Conservation (phyloP, 2,329 filamentous ascomycete genomes). For the Neonectria hederae region DNA sequence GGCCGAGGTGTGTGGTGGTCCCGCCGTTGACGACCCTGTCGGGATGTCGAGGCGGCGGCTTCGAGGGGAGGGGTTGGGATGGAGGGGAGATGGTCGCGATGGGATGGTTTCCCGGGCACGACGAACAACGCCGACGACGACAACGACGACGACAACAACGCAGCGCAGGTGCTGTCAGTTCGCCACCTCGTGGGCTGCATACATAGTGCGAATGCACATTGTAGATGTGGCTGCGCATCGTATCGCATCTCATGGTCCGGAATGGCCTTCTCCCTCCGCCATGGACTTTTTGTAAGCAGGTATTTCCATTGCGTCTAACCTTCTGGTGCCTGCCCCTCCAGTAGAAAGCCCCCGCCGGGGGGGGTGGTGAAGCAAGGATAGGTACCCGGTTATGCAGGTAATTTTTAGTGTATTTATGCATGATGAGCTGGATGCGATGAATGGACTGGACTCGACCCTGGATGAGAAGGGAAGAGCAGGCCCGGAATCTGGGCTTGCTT, state of each 20-base stretch:
- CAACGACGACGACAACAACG: slow-evolving; percentile 1
- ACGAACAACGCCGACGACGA: neutral
- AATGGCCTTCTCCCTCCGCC: neutral
- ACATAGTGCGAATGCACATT: slow-evolving; percentile 9
- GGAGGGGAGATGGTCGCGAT: neutral
- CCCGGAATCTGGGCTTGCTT: slow-evolving; percentile 1
- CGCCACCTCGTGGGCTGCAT: neutral
- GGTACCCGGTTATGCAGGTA: slow-evolving; percentile 22
- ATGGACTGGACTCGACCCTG: slow-evolving; percentile 2
- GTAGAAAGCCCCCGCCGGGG: slow-evolving; percentile 8
- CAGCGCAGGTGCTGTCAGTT: slow-evolving; percentile 4
- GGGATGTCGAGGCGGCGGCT: neutral
- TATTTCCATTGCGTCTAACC: slow-evolving; percentile 1
- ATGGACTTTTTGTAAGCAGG: slow-evolving; percentile 10
- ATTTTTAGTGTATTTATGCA: slow-evolving; percentile 48
- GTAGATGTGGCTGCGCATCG: slow-evolving; percentile 8
- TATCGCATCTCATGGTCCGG: neutral
- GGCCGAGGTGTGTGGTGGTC: neutral
- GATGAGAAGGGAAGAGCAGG: neutral
- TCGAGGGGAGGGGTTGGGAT: neutral
- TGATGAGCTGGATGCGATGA: slow-evolving; percentile 47
- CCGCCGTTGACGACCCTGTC: neutral
- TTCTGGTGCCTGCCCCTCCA: slow-evolving; percentile 10
- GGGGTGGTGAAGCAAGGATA: neutral
- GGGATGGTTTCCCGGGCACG: neutral